A percentile compares a stretch with the other conserved stretches of the same genome.
Evolutionary conservation across 1,284 basidiomycete species (phyloP).

Genomic region (Sporisorium graminicola): DNA sequence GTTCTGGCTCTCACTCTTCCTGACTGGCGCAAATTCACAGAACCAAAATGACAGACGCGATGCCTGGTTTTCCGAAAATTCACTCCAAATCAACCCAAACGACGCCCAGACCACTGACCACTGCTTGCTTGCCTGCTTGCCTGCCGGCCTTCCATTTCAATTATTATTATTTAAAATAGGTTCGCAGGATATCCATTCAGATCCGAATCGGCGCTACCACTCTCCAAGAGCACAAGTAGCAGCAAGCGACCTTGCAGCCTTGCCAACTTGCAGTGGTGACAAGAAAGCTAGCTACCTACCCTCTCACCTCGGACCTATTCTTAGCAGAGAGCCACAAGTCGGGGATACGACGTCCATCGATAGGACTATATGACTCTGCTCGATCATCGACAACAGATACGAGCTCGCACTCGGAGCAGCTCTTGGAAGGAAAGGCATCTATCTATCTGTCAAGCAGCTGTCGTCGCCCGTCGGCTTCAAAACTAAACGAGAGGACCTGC

Average conservation of each 20-base stretch:
- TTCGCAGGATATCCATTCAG: background rate
- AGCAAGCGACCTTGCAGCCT: no score
- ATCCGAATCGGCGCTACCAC: background rate
- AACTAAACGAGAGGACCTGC: background rate
- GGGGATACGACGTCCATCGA: background rate
- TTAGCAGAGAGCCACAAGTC: background rate
- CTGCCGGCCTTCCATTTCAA: no score
- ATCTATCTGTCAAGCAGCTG: slow-evolving; percentile 1
- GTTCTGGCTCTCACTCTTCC: no score
- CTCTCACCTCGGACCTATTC: background rate
- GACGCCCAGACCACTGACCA: background rate
- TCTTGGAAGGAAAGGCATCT: background rate
- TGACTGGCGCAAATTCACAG: no score
- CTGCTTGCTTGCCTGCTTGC: no score
- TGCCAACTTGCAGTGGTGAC: no score
- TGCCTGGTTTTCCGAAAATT: background rate
- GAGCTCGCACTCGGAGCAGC: background rate
- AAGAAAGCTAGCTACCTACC: no score
- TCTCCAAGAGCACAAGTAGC: no score
- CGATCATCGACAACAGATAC: background rate
- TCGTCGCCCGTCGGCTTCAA: background rate
- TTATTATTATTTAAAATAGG: no score
- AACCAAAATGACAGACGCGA: background rate
- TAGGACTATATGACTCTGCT: background rate
- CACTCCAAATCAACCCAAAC: background rate